Evolutionary conservation across 2,329 filamentous ascomycete species (phyloP), one percentile per base, ranked within the genome.

Genomic region (Calycina marina): DNA sequence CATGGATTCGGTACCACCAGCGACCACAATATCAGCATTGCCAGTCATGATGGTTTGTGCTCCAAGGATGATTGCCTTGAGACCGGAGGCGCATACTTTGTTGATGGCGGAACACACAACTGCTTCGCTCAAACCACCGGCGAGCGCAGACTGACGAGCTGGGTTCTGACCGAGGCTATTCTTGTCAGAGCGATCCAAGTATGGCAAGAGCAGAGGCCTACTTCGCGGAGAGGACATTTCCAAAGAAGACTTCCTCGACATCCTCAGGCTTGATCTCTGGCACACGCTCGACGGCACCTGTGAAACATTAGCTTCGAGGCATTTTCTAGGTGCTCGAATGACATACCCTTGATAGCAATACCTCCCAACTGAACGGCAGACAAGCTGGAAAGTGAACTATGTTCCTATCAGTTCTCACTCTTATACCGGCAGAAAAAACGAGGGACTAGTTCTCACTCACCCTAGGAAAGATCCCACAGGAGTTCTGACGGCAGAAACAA

Each of bases 11-110:
- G 88, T 76, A 48, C 90, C 90, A 53, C 86, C 90, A 44, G 86
- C 90, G 38, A 98, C 84, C 43, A 98, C 76, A 44, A 94, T 77
- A 48, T 83, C 77, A 43, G 88, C 88, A 55, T 84, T 93, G 47
- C 90, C 88, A 33, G 86, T 93, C 58, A 96, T 85, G 64, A 98
- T 98, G 50, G 88, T 94, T 62, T 96, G 90, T 31, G 88, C 83
- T 47, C 81, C 90, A 39, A 98, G 70, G 45, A 93, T 84, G 54
- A 98, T 78, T 47, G 90, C 83, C 68, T 98, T 98, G 56, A 94
- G 65, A 27, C 79, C 77, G 6, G 86, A 94, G 43, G 90, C 90
- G 70, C 90, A 98, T 56, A 98, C 90, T 67, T 98, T 98, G 77
- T 98, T 98, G 54, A 98, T 73, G 32, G 86, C 93, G 28, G 90